Conservation (phyloP, 2,329 filamentous ascomycete genomes). For the Fusarium sp. region DNA sequence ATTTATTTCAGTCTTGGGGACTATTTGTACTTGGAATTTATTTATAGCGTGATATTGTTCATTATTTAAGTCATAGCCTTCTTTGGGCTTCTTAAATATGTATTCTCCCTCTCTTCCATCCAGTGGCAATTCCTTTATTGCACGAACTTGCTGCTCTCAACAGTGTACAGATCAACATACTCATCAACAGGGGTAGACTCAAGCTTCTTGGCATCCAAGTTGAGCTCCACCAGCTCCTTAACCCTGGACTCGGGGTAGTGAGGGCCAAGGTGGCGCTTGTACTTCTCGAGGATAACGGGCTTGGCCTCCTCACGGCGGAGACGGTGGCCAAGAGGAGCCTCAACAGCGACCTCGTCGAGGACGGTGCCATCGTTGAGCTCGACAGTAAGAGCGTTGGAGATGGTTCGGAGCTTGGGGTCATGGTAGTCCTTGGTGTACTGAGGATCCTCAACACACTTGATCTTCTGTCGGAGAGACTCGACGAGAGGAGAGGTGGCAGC, state of each 20-base stretch:
- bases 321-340: slow-evolving; percentile 93
- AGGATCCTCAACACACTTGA: slow-evolving; percentile 95
- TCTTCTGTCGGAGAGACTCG: slow-evolving; percentile 91
- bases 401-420: slow-evolving; percentile 90
- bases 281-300: slow-evolving; percentile 96
- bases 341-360: slow-evolving; percentile 89
- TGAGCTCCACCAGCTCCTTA: slow-evolving; percentile 83
- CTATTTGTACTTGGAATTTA: slow-evolving; percentile 13
- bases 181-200: slow-evolving; percentile 88
- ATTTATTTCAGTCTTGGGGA: slow-evolving; percentile 3
- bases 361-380: slow-evolving; percentile 94
- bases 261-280: slow-evolving; percentile 87
- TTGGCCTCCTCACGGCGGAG: slow-evolving; percentile 95
- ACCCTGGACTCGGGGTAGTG: slow-evolving; percentile 84
- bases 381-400: slow-evolving; percentile 96
- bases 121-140: slow-evolving; percentile 32
- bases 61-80: slow-evolving; percentile 20
- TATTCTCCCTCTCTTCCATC: slow-evolving; percentile 13
- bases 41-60: slow-evolving; percentile 18
- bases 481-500: slow-evolving; percentile 90
- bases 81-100: slow-evolving; percentile 29
- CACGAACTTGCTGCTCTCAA: slow-evolving; percentile 70
- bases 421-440: slow-evolving; percentile 97
- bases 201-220: slow-evolving; percentile 78
- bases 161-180: slow-evolving; percentile 86